Base-by-base conservation (phyloP, 2,329 filamentous ascomycete species). In the Rugonectria rugulosa region DNA sequence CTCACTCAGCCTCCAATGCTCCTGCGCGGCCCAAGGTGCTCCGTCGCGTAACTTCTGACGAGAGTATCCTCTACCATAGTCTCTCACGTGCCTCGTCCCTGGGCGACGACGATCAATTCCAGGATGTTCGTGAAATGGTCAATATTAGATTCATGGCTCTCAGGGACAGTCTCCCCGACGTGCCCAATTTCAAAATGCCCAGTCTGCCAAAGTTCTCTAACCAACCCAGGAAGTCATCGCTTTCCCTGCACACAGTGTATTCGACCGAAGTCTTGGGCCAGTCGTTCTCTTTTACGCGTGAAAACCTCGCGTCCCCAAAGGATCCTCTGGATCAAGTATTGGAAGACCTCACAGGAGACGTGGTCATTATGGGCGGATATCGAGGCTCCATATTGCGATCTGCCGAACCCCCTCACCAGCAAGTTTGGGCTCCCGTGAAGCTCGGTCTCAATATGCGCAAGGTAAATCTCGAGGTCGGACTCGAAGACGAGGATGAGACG, bases 361-460 rank as follows among this genome's bases (percentile, higher is more conserved):
- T 98, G 7, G 91, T 98, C 7, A 81, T 97, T 24, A 82, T 98
- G 69, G 94, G 94, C 17, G 94, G 94, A 12, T 97, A 97, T 69
- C 84, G 94, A 61, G 94, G 94, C 4, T 97, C 93, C 0, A 82
- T 97, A n/a, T 74, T 98, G 24, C 87, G 93, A 24, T 96, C 92
- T 10, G 89, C 91, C 10, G 88, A 92, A 59, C 84, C 90, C 8
- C 89, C 90, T 4, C 86, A 94, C 68, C 87, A 92, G n/a, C 92
- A 96, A 70, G 77, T 97, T 0, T 98, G 94, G 94, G 91, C 96
- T 2, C 93, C 93, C 0, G 88, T 97, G 68, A 97, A 97, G 73
- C 88, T 97, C 23, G 93, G 94, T 1, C 77, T 98, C 45, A 97
- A 96, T 65, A 84, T 97, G 58, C 88, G 93, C 51, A 97, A 95